These are phyloP conservation scores for Musa itinerans DNA, from an alignment of 176 grass and related monocot genomes.

Conservation along the genomic window DNA sequence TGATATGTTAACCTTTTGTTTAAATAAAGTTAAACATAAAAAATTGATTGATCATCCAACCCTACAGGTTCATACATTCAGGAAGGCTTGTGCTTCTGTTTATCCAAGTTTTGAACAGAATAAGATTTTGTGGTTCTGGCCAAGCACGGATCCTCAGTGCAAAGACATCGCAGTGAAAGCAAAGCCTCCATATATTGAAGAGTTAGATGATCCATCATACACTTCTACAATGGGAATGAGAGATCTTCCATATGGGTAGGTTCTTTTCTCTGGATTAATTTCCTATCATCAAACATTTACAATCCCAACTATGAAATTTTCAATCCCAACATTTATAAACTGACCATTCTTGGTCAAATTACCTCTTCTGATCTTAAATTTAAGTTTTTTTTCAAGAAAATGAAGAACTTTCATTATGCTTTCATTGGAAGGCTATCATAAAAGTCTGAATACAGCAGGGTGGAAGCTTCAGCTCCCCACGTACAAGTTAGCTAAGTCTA, in stretches of 20 bases:
- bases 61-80: slow-evolving; percentile 56
- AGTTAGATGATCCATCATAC: slow-evolving; percentile 76
- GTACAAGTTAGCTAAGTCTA: too few species aligned
- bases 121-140: slow-evolving; percentile 84
- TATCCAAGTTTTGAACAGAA: slow-evolving; percentile 80
- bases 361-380: too few species aligned
- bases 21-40: background rate
- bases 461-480: too few species aligned
- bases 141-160: slow-evolving; percentile 42
- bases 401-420: too few species aligned
- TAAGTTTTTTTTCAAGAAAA: too few species aligned
- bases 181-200: slow-evolving; percentile 45
- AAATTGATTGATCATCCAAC: background rate
- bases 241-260: slow-evolving; percentile 70
- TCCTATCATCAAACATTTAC: background rate
- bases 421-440: too few species aligned
- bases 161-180: slow-evolving; percentile 44
- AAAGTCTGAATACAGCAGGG: too few species aligned
- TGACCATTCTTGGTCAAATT: too few species aligned
- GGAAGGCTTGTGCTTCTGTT: slow-evolving; percentile 56
- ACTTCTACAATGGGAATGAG: slow-evolving; percentile 37
- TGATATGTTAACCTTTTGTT: too few species aligned
- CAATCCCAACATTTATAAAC: too few species aligned
- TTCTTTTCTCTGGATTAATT: background rate
- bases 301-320: background rate